These are phyloP conservation scores for Candida germanica DNA, from an alignment of 805 yeast species.

Conservation along the genomic window DNA sequence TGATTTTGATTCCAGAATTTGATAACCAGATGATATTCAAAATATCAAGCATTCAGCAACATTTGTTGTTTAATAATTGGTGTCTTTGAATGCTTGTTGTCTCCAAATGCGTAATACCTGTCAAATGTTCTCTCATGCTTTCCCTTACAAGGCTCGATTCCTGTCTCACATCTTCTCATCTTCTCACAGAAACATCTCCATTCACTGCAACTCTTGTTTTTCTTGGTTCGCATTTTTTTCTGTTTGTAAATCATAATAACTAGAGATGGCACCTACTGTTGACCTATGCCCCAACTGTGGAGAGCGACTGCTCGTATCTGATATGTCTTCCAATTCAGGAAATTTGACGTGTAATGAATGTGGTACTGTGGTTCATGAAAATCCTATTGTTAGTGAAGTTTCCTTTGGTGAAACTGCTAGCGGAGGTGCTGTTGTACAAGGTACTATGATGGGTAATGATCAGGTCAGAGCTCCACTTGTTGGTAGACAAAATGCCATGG, in stretches of 20 bases:
- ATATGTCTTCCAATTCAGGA: slow-evolving; percentile 41
- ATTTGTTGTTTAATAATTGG: no score
- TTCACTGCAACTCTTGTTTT: no score
- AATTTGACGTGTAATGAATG: slow-evolving; percentile 79
- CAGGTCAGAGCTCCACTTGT: slow-evolving; percentile 69
- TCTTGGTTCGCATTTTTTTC: neutral
- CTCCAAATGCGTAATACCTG: no score
- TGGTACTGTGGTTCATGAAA: slow-evolving; percentile 87
- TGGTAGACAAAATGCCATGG: slow-evolving; percentile 72
- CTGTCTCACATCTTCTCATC: no score
- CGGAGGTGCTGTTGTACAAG: slow-evolving; percentile 96
- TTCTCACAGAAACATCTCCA: no score
- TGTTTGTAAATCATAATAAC: neutral
- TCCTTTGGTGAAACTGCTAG: slow-evolving; percentile 87
- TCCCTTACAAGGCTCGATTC: no score
- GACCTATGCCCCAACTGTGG: slow-evolving; percentile 9
- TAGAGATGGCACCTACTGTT: slow-evolving; percentile 5
- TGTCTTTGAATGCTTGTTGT: no score
- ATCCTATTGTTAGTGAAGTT: slow-evolving; percentile 93
- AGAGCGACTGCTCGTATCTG: slow-evolving; percentile 5
- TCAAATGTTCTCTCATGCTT: no score
- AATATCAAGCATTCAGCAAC: no score
- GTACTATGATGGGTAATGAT: slow-evolving; percentile 87
- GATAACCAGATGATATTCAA: no score
- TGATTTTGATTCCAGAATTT: no score